phyloP scores from a whole-genome alignment of 176 grass and related monocot species.

The Neostapfia colusana region DNA sequence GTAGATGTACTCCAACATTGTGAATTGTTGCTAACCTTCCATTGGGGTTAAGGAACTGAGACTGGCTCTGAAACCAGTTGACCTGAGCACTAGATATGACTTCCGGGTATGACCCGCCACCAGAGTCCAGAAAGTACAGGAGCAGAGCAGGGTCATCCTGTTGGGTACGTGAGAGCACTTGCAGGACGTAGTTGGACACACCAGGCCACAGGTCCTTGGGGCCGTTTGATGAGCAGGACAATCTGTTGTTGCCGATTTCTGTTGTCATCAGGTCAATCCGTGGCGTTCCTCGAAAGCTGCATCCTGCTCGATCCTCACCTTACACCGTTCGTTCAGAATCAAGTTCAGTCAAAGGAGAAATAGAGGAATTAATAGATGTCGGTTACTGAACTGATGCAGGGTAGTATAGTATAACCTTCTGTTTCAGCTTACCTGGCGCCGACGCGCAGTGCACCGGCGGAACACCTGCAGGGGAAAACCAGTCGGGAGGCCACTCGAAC shows the following conservation, averaged over 20 bases:
- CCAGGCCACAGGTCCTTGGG: constrained; percentile 63
- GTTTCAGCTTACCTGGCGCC: constrained; percentile 34
- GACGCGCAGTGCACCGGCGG: constrained; percentile 56
- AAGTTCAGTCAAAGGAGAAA: neutral
- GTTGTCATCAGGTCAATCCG: constrained; percentile 47
- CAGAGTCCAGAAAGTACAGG: constrained; percentile 89
- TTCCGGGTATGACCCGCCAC: constrained; percentile 77
- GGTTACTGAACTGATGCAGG: neutral
- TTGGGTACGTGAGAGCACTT: constrained; percentile 42
- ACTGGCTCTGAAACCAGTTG: constrained; percentile 53
- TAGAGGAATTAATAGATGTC: neutral
- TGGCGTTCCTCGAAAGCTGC: constrained; percentile 63
- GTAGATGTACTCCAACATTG: neutral
- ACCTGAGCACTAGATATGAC: constrained; percentile 67
- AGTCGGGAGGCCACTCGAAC: constrained; percentile 85
- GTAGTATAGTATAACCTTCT: neutral
- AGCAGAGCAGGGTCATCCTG: constrained; percentile 45
- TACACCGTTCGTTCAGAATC: neutral
- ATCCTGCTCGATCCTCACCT: constrained; percentile 6
- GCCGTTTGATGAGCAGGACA: constrained; percentile 57
- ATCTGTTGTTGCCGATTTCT: constrained; percentile 43
- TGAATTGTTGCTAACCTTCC: constrained; percentile 36
- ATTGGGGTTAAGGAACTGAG: constrained; percentile 59
- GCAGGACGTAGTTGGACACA: constrained; percentile 84
- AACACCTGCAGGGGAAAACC: constrained; percentile 74